phyloP scores from a whole-genome alignment of 2,329 filamentous ascomycete genomes.

The Ceratocystis cacaofunesta region DNA sequence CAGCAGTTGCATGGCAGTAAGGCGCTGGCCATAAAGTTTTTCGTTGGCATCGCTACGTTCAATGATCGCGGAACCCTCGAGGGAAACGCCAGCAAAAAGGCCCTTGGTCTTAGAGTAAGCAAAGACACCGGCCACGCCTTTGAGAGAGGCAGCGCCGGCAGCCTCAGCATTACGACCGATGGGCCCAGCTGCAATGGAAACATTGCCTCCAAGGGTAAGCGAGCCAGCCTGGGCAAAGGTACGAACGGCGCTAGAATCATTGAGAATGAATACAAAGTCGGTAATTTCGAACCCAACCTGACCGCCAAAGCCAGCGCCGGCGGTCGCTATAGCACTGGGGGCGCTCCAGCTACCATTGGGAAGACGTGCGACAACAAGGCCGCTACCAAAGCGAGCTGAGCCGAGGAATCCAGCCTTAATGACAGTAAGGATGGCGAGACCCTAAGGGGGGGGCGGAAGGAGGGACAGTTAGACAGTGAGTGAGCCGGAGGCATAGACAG shows the following conservation, averaged over 20 bases:
- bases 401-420: conserved; percentile 79
- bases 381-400: conserved; percentile 66
- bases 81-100: conserved; percentile 83
- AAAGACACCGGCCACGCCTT: conserved; percentile 81
- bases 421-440: conserved; percentile 72
- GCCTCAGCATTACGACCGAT: conserved; percentile 92
- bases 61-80: conserved; percentile 85
- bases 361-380: conserved; percentile 65
- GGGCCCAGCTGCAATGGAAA: conserved; percentile 86
- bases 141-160: conserved; percentile 80
- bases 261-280: conserved; percentile 96
- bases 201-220: conserved; percentile 86
- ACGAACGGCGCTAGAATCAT: conserved; percentile 76
- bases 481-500: not conserved
- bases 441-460: conserved; percentile 27
- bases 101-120: conserved; percentile 97
- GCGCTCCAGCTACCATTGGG: conserved; percentile 68
- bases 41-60: conserved; percentile 94
- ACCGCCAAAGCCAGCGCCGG: conserved; percentile 68
- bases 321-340: conserved; percentile 65
- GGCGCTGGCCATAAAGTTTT: conserved; percentile 75
- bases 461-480: not conserved
- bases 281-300: conserved; percentile 81
- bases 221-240: conserved; percentile 88
- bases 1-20: conserved; percentile 70